Evolutionary conservation across 2,329 filamentous ascomycete species (phyloP).

Genomic region (Penicillium nordicum): DNA sequence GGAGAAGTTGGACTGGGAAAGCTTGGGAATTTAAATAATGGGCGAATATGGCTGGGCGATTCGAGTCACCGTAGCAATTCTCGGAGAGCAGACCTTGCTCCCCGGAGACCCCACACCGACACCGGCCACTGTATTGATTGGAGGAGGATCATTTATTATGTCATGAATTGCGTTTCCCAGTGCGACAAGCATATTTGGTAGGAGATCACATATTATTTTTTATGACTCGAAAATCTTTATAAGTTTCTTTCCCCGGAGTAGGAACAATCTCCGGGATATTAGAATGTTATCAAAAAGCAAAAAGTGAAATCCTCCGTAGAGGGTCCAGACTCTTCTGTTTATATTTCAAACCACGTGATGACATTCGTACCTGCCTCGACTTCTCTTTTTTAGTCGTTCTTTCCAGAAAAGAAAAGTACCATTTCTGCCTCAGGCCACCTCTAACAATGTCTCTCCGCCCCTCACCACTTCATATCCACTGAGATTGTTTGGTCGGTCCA

Average conservation of each 20-base stretch:
- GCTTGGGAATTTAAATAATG: slow-evolving; percentile 20
- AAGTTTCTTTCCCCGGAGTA: not conserved
- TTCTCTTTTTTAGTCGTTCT: not conserved
- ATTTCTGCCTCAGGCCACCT: not conserved
- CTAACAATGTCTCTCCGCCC: not conserved
- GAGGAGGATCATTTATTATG: not conserved
- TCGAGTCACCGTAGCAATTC: slow-evolving; percentile 19
- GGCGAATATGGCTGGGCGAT: slow-evolving; percentile 7
- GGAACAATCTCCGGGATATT: not conserved
- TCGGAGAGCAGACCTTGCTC: slow-evolving; percentile 20
- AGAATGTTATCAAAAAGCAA: not conserved
- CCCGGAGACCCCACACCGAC: slow-evolving; percentile 19
- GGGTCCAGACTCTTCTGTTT: not conserved
- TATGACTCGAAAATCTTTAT: not conserved
- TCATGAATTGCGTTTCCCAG: slow-evolving; percentile 4
- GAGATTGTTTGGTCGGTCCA: not conserved
- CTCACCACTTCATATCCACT: not conserved
- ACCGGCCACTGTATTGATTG: slow-evolving; percentile 18
- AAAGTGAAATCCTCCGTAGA: not conserved
- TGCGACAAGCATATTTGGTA: not conserved
- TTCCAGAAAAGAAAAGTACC: not conserved
- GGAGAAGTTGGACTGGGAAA: slow-evolving; percentile 17
- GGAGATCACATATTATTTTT: too few species aligned
- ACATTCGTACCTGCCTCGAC: not conserved
- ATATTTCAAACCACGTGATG: not conserved